These are phyloP conservation scores for Yarrowia keelungensis DNA, from an alignment of 805 yeast species.

Conservation along the genomic window DNA sequence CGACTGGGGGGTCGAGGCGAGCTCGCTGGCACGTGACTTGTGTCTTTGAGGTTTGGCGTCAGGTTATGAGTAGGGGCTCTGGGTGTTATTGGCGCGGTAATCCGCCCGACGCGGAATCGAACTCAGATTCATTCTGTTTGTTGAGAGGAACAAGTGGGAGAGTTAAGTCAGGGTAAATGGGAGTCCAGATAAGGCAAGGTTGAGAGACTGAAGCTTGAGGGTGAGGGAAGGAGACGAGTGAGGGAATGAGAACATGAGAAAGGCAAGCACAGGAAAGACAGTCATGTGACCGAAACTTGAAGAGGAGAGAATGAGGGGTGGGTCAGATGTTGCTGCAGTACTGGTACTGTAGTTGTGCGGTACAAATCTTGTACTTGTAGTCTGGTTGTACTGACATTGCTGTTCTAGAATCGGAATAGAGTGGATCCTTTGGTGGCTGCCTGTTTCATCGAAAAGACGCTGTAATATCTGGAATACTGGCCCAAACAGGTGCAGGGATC, in stretches of 20 bases:
- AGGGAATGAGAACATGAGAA: no score
- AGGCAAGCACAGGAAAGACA: neutral
- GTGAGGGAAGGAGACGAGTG: no score
- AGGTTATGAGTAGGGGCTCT: constrained; percentile 18
- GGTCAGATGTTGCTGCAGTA: no score
- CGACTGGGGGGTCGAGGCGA: neutral
- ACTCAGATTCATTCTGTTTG: neutral
- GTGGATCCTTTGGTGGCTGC: no score
- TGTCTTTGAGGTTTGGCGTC: neutral
- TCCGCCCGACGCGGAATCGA: constrained; percentile 9
- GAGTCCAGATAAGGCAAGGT: neutral
- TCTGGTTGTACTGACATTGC: no score
- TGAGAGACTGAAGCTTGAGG: neutral
- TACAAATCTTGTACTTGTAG: no score
- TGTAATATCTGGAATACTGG: no score
- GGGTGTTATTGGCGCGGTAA: neutral
- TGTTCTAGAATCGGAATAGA: no score
- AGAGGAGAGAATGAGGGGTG: no score
- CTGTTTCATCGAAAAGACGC: no score
- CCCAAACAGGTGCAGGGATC: no score
- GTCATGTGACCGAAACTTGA: constrained; percentile 1
- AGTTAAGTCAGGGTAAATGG: constrained; percentile 14
- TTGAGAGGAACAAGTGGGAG: constrained; percentile 15
- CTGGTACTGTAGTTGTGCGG: no score
- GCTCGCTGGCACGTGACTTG: neutral